phyloP scores from a whole-genome alignment of 495 filamentous ascomycete genomes.

The Podospora appendiculata region DNA sequence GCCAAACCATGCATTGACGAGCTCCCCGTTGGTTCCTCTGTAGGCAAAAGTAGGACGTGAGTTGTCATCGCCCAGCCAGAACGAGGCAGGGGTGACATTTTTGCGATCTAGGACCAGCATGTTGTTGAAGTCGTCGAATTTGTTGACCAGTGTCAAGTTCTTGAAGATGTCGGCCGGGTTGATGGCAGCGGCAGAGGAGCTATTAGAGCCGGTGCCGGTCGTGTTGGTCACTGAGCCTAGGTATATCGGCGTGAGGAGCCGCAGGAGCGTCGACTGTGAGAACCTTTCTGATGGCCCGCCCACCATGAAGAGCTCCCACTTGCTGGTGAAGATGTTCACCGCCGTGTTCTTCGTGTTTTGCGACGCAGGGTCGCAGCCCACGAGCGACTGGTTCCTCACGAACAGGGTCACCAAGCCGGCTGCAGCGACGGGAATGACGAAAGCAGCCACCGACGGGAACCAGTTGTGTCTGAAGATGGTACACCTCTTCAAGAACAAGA shows the following conservation, averaged over 20 bases:
- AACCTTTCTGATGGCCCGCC: constrained; percentile 53
- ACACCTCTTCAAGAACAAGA: constrained; percentile 68
- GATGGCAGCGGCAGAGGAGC: neutral
- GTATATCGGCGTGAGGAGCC: constrained; percentile 38
- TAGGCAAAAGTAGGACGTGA: constrained; percentile 56
- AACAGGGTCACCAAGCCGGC: constrained; percentile 69
- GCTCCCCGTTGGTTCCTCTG: constrained; percentile 34
- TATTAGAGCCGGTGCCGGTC: neutral
- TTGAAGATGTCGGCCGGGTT: constrained; percentile 18
- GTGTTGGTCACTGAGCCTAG: constrained; percentile 5
- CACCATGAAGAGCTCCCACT: constrained; percentile 40
- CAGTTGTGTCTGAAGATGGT: constrained; percentile 71
- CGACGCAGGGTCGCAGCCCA: constrained; percentile 51
- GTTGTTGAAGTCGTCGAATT: constrained; percentile 55
- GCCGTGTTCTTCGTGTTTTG: constrained; percentile 16
- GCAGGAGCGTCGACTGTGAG: constrained; percentile 26
- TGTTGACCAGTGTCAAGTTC: constrained; percentile 53
- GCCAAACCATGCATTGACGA: constrained; percentile 49
- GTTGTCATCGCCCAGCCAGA: constrained; percentile 57
- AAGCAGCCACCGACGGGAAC: constrained; percentile 62
- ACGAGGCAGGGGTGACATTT: constrained; percentile 65
- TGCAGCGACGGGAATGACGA: constrained; percentile 67
- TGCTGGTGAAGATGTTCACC: constrained; percentile 24
- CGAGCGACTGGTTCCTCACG: constrained; percentile 45
- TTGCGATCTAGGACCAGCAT: constrained; percentile 53